Evolutionary conservation across 345 rosid species (phyloP).

Genomic region (Ceriops tagal): DNA sequence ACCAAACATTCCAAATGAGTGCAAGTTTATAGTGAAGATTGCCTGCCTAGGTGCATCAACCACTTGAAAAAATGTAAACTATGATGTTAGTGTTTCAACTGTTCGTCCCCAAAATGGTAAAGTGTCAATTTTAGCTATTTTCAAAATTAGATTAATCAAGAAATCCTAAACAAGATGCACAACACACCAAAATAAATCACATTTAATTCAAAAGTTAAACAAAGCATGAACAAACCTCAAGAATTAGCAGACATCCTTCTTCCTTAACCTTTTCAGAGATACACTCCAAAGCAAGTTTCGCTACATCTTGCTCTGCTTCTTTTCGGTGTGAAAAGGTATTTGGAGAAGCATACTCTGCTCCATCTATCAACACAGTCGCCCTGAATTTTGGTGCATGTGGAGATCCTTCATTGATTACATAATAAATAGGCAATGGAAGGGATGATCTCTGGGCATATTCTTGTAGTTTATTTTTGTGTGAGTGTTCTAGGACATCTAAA

Average conservation of each 20-base stretch:
- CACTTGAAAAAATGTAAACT: too few species aligned
- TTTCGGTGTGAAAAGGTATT: constrained; percentile 29
- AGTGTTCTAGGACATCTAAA: neutral
- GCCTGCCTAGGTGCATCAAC: too few species aligned
- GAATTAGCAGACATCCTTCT: constrained; percentile 25
- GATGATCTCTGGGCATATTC: constrained; percentile 37
- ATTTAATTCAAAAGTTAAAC: neutral
- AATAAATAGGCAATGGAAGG: constrained; percentile 29
- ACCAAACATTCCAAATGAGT: too few species aligned
- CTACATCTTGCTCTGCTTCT: constrained; percentile 48
- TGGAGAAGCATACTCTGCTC: constrained; percentile 29
- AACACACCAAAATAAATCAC: neutral
- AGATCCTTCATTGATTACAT: constrained; percentile 29
- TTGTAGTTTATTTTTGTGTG: constrained; percentile 38
- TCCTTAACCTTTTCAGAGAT: constrained; percentile 26
- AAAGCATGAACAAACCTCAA: constrained; percentile 29
- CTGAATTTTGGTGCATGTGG: constrained; percentile 31
- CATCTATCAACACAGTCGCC: constrained; percentile 38
- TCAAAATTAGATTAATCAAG: too few species aligned
- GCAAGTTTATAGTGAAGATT: too few species aligned
- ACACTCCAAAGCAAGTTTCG: constrained; percentile 39
- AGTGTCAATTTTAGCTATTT: too few species aligned
- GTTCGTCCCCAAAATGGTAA: too few species aligned
- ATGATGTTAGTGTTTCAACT: too few species aligned
- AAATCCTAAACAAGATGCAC: too few species aligned